Base-by-base conservation (phyloP, 2,329 filamentous ascomycete genomes). In the Ophiostoma sp. region DNA sequence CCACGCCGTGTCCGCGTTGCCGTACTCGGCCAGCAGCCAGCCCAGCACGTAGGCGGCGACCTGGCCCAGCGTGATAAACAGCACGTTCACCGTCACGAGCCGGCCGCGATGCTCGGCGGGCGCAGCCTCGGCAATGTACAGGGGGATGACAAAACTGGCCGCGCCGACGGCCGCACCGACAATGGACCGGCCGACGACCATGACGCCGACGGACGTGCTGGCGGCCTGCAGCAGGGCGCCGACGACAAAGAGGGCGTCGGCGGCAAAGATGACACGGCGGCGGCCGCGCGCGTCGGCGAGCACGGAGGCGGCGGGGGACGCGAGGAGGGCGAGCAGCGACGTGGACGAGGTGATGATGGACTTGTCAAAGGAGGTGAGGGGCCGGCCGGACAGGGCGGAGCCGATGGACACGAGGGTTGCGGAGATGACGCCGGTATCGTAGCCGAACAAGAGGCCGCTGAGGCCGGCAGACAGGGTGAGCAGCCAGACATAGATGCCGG, bases 61-160 rank as follows among this genome's bases (percentile, higher is more conserved):
- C 79, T 97, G 94, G 0, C 94, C 94, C 13, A 91, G 83, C 0
- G 94, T 97, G 70, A 97, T 90, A 74, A 96, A 93, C 31, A 97
- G 81, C 35, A 90, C 88, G 71, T 92, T 89, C 70, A 95, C 86
- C 0, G 93, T 96, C 4, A 97, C 90, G 57, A 98, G 81, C 57
- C 91, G 83, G 17, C 94, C 94, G 69, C 94, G 83, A 72, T 91
- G 87, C 31, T 87, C 84, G 1, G 91, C 87, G 0, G 94, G 94
- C 3, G 92, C 89, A 15, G 97, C 82, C 79, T 98, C 94, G 10
- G 91, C 90, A 72, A 97, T 94, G 79, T 96, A 96, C 75, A 97
- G 79, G 65, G 94, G 94, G 39, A 92, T 90, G 4, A 96, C 91
- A 75, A 96, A 91, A 76, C 89, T 93, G 10, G 90, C 91, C 2